Evolutionary conservation across 345 rosid genomes (phyloP).

Genomic region (Corymbia maculata): DNA sequence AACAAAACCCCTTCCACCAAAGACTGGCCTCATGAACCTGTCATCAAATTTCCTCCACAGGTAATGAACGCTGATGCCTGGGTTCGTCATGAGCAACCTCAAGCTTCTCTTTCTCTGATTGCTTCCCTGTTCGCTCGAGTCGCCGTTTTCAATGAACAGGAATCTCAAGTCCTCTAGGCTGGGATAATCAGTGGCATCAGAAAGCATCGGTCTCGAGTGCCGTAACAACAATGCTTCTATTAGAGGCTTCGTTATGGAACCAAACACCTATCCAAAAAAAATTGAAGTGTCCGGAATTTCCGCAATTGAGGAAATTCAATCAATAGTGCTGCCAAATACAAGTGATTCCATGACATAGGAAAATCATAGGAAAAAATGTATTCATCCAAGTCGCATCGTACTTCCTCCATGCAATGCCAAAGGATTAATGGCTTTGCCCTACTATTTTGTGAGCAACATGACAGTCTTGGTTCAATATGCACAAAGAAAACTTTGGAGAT

Average conservation of each 20-base stretch:
- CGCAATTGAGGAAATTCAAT: neutral
- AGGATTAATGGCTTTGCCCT: neutral
- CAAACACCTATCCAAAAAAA: slow-evolving; percentile 31
- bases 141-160: slow-evolving; percentile 36
- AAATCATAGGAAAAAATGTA: neutral
- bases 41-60: slow-evolving; percentile 65
- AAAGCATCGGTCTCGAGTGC: slow-evolving; percentile 16
- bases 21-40: slow-evolving; percentile 57
- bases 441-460: neutral
- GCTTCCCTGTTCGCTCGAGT: slow-evolving; percentile 12
- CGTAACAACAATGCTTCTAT: slow-evolving; percentile 35
- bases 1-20: slow-evolving; percentile 65
- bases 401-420: neutral
- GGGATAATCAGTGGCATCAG: slow-evolving; percentile 28
- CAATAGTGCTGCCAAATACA: neutral
- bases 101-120: slow-evolving; percentile 11
- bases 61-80: slow-evolving; percentile 46
- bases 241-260: slow-evolving; percentile 57
- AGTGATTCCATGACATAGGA: neutral
- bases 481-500: neutral
- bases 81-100: slow-evolving; percentile 35
- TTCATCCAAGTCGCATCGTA: neutral
- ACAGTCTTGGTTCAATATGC: neutral
- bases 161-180: slow-evolving; percentile 54
- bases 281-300: neutral